These are phyloP conservation scores for Cyberlindnera nakhonratchasimensis DNA, from an alignment of 805 yeast genomes.

Conservation along the genomic window DNA sequence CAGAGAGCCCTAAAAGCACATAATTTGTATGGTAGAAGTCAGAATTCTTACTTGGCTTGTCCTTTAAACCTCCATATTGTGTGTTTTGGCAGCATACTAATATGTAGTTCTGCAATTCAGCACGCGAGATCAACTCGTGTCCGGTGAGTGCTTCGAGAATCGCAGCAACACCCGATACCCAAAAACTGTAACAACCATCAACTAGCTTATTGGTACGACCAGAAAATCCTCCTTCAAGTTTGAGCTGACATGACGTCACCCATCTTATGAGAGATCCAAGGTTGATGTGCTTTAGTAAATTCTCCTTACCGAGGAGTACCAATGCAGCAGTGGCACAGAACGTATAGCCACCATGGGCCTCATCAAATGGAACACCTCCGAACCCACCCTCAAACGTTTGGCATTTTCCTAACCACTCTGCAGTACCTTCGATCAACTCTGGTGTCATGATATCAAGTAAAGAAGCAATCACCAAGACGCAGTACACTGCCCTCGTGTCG, in stretches of 20 bases:
- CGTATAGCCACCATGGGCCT: constrained; percentile 97
- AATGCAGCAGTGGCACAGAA: constrained; percentile 79
- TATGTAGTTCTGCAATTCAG: constrained; percentile 60
- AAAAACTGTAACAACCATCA: constrained; percentile 93
- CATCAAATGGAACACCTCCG: constrained; percentile 75
- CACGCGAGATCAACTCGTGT: constrained; percentile 45
- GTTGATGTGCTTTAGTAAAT: constrained; percentile 38
- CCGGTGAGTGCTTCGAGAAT: constrained; percentile 53
- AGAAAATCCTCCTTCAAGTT: constrained; percentile 78
- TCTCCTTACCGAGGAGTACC: constrained; percentile 39
- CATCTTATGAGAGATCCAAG: constrained; percentile 55
- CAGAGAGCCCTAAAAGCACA: constrained; percentile 64
- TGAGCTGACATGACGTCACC: constrained; percentile 66
- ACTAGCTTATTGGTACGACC: constrained; percentile 93
- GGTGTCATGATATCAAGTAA: constrained; percentile 60
- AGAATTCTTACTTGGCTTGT: constrained; percentile 77
- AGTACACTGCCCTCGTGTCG: constrained; percentile 83
- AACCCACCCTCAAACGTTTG: constrained; percentile 97
- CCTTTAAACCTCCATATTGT: constrained; percentile 70
- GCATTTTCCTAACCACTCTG: constrained; percentile 61
- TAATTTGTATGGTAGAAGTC: constrained; percentile 94
- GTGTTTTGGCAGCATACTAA: constrained; percentile 69
- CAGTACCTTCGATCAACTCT: constrained; percentile 50
- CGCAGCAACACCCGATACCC: constrained; percentile 84
- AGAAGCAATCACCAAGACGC: constrained; percentile 73